Evolutionary conservation across 352 stramenopile species (phyloP).

Genomic region (Hyaloperonospora brassicae): DNA sequence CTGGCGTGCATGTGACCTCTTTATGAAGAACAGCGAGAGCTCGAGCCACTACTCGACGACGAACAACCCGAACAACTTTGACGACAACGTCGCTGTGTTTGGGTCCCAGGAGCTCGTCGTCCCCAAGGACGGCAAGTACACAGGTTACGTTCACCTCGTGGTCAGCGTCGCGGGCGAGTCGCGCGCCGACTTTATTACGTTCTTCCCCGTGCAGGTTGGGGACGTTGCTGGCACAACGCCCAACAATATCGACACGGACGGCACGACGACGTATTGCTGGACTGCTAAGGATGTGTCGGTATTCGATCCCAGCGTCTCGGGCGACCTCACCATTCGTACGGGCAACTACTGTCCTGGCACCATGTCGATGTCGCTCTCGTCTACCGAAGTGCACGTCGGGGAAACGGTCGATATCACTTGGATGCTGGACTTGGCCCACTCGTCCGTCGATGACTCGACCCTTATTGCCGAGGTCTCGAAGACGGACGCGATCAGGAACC

Average conservation of each 20-base stretch:
- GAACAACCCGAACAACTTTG: conserved; percentile 72
- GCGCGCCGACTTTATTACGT: conserved; percentile 68
- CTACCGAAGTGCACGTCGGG: conserved; percentile 34
- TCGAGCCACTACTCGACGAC: conserved; percentile 49
- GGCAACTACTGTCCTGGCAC: conserved; percentile 52
- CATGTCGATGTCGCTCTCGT: conserved; percentile 57
- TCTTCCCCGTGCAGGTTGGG: conserved; percentile 70
- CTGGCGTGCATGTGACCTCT: conserved; percentile 64
- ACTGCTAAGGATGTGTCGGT: conserved; percentile 39
- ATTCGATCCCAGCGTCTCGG: conserved; percentile 49
- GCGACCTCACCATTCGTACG: conserved; percentile 54
- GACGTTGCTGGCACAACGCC: conserved; percentile 48
- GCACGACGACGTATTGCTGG: conserved; percentile 74
- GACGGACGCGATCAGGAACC: conserved; percentile 42
- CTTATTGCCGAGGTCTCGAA: conserved; percentile 63
- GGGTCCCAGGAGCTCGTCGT: conserved; percentile 58
- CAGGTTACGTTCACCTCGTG: conserved; percentile 61
- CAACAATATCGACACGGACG: conserved; percentile 41
- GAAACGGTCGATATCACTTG: conserved; percentile 53
- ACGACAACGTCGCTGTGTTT: conserved; percentile 42
- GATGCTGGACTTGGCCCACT: conserved; percentile 51
- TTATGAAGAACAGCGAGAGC: conserved; percentile 37
- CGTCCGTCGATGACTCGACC: conserved; percentile 38
- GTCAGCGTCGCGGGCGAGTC: conserved; percentile 58
- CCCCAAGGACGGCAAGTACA: conserved; percentile 72